A percentile compares a stretch with the other conserved stretches of the same genome.
These are phyloP conservation scores for Trichoderma breve DNA, from an alignment of 2,329 filamentous ascomycete species.

Conservation along the genomic window DNA sequence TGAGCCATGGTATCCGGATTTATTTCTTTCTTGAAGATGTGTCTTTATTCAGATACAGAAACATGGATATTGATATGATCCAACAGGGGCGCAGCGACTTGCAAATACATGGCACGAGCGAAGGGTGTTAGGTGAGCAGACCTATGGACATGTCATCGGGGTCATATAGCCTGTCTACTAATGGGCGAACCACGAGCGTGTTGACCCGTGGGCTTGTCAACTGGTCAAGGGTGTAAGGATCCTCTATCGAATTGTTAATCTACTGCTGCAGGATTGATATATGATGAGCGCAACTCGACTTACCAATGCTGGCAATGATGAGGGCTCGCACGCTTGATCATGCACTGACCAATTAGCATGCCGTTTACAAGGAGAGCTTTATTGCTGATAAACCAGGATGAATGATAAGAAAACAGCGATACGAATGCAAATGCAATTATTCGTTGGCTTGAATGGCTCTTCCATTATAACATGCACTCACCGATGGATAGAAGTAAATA, in stretches of 20 bases:
- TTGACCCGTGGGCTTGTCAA: slow-evolving; percentile 67
- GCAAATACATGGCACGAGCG: neutral
- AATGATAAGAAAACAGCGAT: too few species aligned
- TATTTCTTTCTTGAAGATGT: neutral
- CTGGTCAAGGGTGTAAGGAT: slow-evolving; percentile 55
- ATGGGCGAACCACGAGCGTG: slow-evolving; percentile 60
- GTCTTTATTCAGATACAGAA: neutral
- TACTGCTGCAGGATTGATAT: neutral
- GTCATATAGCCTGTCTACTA: slow-evolving; percentile 67
- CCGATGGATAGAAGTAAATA: slow-evolving; percentile 20
- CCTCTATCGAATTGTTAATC: slow-evolving; percentile 32
- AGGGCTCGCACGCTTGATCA: slow-evolving; percentile 19
- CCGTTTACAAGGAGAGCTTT: neutral
- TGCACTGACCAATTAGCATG: neutral
- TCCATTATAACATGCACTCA: slow-evolving; percentile 5
- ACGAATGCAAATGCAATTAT: neutral
- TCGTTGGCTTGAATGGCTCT: neutral
- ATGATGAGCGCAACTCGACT: neutral
- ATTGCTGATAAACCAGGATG: neutral
- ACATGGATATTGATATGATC: neutral
- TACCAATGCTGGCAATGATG: slow-evolving; percentile 26
- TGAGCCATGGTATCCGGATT: neutral
- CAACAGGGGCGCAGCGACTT: neutral
- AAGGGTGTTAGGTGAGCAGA: slow-evolving; percentile 27
- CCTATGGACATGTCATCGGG: slow-evolving; percentile 62